A percentile compares a stretch with the other conserved stretches of the same genome.
These are phyloP conservation scores for Penicillium alfredii DNA, from an alignment of 495 filamentous ascomycete genomes.

Conservation along the genomic window DNA sequence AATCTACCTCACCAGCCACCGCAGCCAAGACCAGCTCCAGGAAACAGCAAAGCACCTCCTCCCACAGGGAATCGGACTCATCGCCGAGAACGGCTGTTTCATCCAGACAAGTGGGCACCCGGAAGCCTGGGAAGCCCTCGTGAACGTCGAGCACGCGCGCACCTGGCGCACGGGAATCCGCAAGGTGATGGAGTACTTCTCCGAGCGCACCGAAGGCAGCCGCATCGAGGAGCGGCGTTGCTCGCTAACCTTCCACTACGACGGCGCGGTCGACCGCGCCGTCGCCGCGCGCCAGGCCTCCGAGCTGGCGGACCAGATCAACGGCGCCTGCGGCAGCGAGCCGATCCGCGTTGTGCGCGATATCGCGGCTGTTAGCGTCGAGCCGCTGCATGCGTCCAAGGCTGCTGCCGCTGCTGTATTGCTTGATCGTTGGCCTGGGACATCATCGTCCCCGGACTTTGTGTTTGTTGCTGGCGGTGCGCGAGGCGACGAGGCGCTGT, in stretches of 20 bases:
- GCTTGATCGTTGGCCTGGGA: constrained; percentile 36
- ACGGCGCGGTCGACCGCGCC: constrained; percentile 61
- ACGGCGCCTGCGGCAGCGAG: constrained; percentile 71
- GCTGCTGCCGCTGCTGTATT: constrained; percentile 59
- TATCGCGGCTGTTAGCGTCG: constrained; percentile 64
- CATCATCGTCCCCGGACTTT: constrained; percentile 53
- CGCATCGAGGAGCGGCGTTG: constrained; percentile 71
- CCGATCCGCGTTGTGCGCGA: constrained; percentile 71
- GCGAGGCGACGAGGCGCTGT: constrained; percentile 76
- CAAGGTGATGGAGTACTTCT: constrained; percentile 72
- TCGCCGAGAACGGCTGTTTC: constrained; percentile 88
- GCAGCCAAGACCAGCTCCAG: constrained; percentile 69
- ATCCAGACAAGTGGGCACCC: constrained; percentile 57
- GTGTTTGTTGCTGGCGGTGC: constrained; percentile 76
- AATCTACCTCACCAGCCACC: constrained; percentile 78
- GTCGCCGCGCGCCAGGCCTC: constrained; percentile 65
- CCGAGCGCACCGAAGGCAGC: constrained; percentile 76
- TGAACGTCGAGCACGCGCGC: constrained; percentile 55
- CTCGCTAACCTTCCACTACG: constrained; percentile 73
- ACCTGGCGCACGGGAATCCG: constrained; percentile 69
- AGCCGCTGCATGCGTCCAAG: constrained; percentile 72
- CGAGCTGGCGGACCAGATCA: constrained; percentile 82
- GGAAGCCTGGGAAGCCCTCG: constrained; percentile 58
- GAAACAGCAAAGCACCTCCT: constrained; percentile 59
- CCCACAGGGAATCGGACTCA: constrained; percentile 60